A percentile compares a stretch with the other conserved stretches of the same genome.
Conservation (phyloP, 169 alveolate species). For the Cryptosporidium meleagridis region DNA sequence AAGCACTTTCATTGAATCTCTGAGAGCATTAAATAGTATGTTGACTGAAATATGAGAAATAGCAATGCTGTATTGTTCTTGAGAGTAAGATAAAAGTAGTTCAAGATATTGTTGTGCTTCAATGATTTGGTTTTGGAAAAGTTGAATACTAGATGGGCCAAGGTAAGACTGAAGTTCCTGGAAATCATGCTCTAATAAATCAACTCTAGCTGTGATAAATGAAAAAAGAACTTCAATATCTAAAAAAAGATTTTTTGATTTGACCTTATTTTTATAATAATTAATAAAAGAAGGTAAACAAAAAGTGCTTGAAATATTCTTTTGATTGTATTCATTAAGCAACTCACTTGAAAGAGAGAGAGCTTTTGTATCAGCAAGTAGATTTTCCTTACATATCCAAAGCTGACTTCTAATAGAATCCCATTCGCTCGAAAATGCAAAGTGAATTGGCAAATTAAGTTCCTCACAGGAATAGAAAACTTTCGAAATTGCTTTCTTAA, state of each 20-base stretch:
- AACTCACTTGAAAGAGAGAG: slow-evolving; percentile 6
- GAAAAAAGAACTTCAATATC: slow-evolving; percentile 68
- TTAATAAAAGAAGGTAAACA: slow-evolving; percentile 23
- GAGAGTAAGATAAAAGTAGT: slow-evolving; percentile 40
- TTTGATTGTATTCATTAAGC: background rate
- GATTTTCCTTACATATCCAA: slow-evolving; percentile 36
- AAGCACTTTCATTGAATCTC: slow-evolving; percentile 60
- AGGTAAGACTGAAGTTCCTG: slow-evolving; percentile 66
- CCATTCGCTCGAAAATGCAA: slow-evolving; percentile 65
- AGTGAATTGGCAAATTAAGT: slow-evolving; percentile 57
- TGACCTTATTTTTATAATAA: slow-evolving; percentile 21
- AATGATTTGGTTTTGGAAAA: slow-evolving; percentile 66
- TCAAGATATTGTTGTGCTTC: slow-evolving; percentile 72
- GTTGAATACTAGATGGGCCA: slow-evolving; percentile 43
- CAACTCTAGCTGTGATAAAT: slow-evolving; percentile 50
- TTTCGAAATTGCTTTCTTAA: slow-evolving; percentile 58
- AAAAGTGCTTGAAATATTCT: background rate
- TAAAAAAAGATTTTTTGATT: slow-evolving; percentile 28
- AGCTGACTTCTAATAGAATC: slow-evolving; percentile 49
- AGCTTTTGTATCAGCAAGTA: background rate
- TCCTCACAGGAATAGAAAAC: slow-evolving; percentile 61
- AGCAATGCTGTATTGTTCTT: slow-evolving; percentile 59
- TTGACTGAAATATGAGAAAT: slow-evolving; percentile 69
- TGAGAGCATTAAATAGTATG: slow-evolving; percentile 52
- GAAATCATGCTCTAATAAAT: slow-evolving; percentile 51